These are phyloP conservation scores for Coleophoma crateriformis DNA, from an alignment of 2,329 filamentous ascomycete genomes.

Conservation along the genomic window DNA sequence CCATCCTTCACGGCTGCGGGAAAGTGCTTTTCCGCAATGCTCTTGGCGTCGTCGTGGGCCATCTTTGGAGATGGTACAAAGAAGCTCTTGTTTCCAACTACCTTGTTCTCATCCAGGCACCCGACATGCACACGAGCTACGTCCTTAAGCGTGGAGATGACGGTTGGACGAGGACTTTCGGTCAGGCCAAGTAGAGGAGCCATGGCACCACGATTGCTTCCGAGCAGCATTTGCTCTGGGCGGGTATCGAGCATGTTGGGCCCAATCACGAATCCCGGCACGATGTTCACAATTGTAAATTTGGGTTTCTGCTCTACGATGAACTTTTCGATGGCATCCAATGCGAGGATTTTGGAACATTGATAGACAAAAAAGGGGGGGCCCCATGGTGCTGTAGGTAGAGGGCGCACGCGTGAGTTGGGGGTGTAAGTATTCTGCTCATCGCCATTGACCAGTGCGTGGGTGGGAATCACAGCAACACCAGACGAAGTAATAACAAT, in stretches of 20 bases:
- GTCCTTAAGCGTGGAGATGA: not conserved
- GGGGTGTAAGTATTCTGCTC: not conserved
- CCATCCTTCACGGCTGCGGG: constrained; percentile 14
- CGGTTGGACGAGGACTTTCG: not conserved
- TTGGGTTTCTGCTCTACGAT: constrained; percentile 8
- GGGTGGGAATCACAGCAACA: not conserved
- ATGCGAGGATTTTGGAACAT: constrained; percentile 22
- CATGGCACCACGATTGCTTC: not conserved
- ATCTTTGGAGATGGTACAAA: constrained; percentile 4
- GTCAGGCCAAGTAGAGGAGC: not conserved
- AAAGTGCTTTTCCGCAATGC: constrained; percentile 10
- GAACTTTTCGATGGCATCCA: constrained; percentile 18
- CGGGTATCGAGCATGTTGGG: constrained; percentile 3
- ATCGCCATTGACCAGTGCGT: not conserved
- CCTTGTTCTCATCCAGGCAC: constrained; percentile 12
- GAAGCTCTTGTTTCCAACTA: constrained; percentile 6
- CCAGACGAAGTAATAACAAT: constrained; percentile 4
- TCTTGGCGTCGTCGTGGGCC: constrained; percentile 12
- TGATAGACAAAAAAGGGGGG: constrained; percentile 22
- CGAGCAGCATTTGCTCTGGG: not conserved
- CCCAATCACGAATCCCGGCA: constrained; percentile 11
- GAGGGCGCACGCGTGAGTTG: not conserved
- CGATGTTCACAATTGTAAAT: constrained; percentile 12
- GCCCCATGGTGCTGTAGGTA: constrained; percentile 1
- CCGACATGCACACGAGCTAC: not conserved